These are phyloP conservation scores for Tetrapisispora phaffii DNA, from an alignment of 805 yeast genomes.

Conservation along the genomic window DNA sequence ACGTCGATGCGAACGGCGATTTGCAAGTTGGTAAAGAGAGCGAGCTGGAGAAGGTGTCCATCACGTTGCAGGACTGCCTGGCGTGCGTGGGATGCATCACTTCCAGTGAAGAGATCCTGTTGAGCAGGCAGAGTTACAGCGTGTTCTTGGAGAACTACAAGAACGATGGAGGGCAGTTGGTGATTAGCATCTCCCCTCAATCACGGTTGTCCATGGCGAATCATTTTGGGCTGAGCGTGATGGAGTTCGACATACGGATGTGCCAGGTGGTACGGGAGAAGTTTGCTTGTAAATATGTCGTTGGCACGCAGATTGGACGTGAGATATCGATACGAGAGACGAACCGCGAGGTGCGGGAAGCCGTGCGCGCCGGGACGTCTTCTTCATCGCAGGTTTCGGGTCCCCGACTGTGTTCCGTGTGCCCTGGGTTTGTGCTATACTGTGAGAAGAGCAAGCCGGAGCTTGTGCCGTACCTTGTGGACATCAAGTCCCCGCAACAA, in stretches of 20 bases:
- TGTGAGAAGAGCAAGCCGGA: slow-evolving; percentile 94
- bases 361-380: neutral
- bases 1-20: slow-evolving; percentile 31
- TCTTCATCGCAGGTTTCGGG: neutral
- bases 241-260: slow-evolving; percentile 54
- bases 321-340: slow-evolving; percentile 49
- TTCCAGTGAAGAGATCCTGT: slow-evolving; percentile 89
- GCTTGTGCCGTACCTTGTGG: slow-evolving; percentile 57
- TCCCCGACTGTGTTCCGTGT: slow-evolving; percentile 62
- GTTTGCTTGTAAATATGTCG: slow-evolving; percentile 62
- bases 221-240: slow-evolving; percentile 41
- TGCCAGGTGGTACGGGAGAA: slow-evolving; percentile 41
- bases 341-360: slow-evolving; percentile 28
- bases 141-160: slow-evolving; percentile 55
- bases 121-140: slow-evolving; percentile 81
- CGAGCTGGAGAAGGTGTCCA: slow-evolving; percentile 67
- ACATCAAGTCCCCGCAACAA: slow-evolving; percentile 85
- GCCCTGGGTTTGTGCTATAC: slow-evolving; percentile 96
- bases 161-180: slow-evolving; percentile 35
- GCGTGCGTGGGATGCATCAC: slow-evolving; percentile 98
- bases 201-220: slow-evolving; percentile 72
- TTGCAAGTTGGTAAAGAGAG: slow-evolving; percentile 58
- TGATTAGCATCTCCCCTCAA: slow-evolving; percentile 78
- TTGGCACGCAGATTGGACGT: slow-evolving; percentile 80
- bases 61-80: slow-evolving; percentile 82